Percentiles rank a stretch among this genome's conserved stretches.
Conservation (phyloP, 768 basidiomycete species). For the Daedaleopsis sinensis region DNA sequence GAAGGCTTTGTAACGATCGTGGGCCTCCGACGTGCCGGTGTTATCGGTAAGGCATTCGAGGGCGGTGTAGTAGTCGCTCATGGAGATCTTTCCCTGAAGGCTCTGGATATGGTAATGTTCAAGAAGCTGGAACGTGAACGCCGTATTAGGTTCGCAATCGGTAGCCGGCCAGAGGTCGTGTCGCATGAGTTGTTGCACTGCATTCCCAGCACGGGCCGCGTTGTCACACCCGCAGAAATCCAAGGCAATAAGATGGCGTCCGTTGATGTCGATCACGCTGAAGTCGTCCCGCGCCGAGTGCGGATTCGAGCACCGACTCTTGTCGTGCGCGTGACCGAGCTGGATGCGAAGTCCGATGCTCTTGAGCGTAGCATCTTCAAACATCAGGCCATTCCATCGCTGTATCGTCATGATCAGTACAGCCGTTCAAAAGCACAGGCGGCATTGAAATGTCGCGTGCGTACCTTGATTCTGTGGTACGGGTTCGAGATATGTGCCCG, state of each 20-base stretch:
- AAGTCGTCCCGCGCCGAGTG: not conserved
- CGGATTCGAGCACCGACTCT: not conserved
- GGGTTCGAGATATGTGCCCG: too few species aligned
- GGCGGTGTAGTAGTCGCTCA: too few species aligned
- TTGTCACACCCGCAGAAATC: slow-evolving; percentile 1
- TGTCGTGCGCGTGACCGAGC: not conserved
- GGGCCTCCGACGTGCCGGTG: too few species aligned
- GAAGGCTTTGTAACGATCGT: too few species aligned
- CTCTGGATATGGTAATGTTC: too few species aligned
- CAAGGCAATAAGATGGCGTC: not conserved
- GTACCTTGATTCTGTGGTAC: too few species aligned
- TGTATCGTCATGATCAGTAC: too few species aligned
- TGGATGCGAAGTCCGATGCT: not conserved
- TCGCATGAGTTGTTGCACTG: not conserved
- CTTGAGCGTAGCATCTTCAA: not conserved
- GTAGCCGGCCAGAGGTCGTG: not conserved
- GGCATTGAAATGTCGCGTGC: too few species aligned
- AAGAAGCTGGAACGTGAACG: not conserved
- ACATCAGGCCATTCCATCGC: not conserved
- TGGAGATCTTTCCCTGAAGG: too few species aligned
- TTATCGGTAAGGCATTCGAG: too few species aligned
- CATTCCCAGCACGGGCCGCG: not conserved
- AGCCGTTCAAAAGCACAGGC: too few species aligned
- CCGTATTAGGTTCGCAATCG: not conserved
- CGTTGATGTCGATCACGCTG: slow-evolving; percentile 4